Evolutionary conservation across 2,329 filamentous ascomycete genomes (phyloP).

Genomic region (Penicillium sp.): DNA sequence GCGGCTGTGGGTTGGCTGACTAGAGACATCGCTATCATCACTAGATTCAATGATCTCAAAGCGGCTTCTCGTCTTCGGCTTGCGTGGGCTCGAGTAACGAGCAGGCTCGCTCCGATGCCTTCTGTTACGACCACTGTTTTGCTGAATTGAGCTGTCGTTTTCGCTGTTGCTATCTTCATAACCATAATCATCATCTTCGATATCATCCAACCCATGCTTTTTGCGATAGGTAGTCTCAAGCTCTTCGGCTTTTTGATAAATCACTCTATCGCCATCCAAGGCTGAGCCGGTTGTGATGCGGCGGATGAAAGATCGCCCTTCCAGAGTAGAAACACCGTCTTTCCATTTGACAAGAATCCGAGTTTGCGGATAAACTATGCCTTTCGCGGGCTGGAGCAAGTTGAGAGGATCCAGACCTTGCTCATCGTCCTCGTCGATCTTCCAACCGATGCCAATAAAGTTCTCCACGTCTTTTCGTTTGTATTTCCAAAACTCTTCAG

Average conservation of each 20-base stretch:
- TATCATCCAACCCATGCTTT: conserved; percentile 1
- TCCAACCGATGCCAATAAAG: conserved; percentile 19
- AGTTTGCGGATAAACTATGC: conserved; percentile 14
- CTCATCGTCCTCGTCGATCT: conserved; percentile 17
- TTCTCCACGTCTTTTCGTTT: conserved; percentile 9
- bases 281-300: conserved; percentile 13
- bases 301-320: conserved; percentile 15
- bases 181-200: not conserved
- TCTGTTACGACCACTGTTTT: too few species aligned
- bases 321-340: conserved; percentile 9
- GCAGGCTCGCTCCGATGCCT: not conserved
- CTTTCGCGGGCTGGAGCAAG: too few species aligned
- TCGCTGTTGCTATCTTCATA: too few species aligned
- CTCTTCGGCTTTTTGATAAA: conserved; percentile 19
- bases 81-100: not conserved
- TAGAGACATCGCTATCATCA: not conserved
- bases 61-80: too few species aligned
- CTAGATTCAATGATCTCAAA: not conserved
- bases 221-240: conserved; percentile 5
- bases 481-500: conserved; percentile 9
- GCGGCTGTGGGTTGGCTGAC: accelerated
- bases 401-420: not conserved
- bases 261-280: conserved; percentile 13
- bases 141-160: too few species aligned
- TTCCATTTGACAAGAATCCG: conserved; percentile 17